Conservation (phyloP, 2,329 filamentous ascomycete species). For the Huntiella bhutanensis region DNA sequence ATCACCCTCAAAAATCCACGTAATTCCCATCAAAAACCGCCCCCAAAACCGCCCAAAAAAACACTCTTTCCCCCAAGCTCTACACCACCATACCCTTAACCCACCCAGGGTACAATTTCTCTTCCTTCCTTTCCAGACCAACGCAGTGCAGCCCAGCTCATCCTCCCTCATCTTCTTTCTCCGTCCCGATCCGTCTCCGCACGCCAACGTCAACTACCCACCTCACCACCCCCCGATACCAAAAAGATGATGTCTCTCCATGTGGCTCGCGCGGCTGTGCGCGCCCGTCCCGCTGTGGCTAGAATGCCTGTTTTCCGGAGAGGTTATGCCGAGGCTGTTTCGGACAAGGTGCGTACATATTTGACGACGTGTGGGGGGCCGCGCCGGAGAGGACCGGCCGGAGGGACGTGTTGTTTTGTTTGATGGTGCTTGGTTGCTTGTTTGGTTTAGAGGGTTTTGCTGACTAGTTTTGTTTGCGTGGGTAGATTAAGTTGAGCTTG, state of each 20-base stretch:
- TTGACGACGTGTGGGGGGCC: neutral
- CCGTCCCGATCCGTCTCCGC: neutral
- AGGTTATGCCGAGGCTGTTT: conserved; percentile 74
- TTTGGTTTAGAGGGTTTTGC: neutral
- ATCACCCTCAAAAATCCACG: too few relatives aligned
- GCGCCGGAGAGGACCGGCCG: neutral
- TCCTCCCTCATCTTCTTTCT: conserved; percentile 3
- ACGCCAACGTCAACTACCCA: neutral
- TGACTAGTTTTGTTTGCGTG: neutral
- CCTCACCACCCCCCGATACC: conserved; percentile 14
- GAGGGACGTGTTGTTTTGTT: neutral
- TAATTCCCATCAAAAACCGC: too few relatives aligned
- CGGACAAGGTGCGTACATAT: conserved; percentile 48
- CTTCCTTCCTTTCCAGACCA: too few relatives aligned
- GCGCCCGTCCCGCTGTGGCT: conserved; percentile 55
- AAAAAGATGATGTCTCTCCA: conserved; percentile 77
- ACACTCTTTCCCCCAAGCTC: too few relatives aligned
- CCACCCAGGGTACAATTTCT: too few relatives aligned
- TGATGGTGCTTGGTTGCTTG: neutral
- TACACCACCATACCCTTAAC: too few relatives aligned
- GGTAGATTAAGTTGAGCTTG: conserved; percentile 87
- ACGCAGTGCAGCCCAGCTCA: neutral
- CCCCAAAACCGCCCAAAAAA: too few relatives aligned
- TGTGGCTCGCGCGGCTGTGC: conserved; percentile 74
- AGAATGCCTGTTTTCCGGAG: conserved; percentile 63